These are phyloP conservation scores for Penicillium glabrum DNA, from an alignment of 2,329 filamentous ascomycete genomes.

Conservation along the genomic window DNA sequence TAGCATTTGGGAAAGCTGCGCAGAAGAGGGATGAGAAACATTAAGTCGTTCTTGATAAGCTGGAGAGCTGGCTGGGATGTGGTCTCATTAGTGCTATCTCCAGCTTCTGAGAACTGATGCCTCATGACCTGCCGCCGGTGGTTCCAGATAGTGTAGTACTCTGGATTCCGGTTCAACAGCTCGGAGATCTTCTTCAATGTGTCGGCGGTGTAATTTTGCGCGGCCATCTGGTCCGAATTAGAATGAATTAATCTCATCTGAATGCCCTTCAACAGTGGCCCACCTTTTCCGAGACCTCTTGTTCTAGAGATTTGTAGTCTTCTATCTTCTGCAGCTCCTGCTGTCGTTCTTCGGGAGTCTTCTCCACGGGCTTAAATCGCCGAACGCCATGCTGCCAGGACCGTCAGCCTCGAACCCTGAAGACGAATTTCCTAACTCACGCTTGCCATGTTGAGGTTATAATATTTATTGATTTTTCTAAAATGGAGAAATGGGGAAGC, in stretches of 20 bases:
- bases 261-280: not conserved
- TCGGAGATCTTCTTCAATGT: conserved; percentile 46
- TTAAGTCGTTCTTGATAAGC: conserved; percentile 70
- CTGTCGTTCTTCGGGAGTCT: conserved; percentile 68
- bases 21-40: conserved; percentile 80
- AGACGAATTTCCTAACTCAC: conserved; percentile 19
- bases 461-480: not conserved
- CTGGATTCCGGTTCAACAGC: conserved; percentile 46
- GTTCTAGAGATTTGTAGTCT: conserved; percentile 71
- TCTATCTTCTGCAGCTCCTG: conserved; percentile 74
- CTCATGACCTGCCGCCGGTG: conserved; percentile 67
- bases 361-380: conserved; percentile 60
- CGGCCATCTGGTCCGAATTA: conserved; percentile 35
- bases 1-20: conserved; percentile 93
- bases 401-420: conserved; percentile 20
- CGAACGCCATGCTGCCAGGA: conserved; percentile 75
- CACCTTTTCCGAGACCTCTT: conserved; percentile 67
- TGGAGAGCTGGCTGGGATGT: conserved; percentile 47
- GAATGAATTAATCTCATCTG: not conserved
- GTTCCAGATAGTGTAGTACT: conserved; percentile 53
- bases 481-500: not conserved
- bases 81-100: conserved; percentile 28
- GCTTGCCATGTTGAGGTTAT: conserved; percentile 29
- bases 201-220: conserved; percentile 42
- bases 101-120: conserved; percentile 52